These are phyloP conservation scores for Spiromastix sp. DNA, from an alignment of 2,329 filamentous ascomycete genomes.

Conservation along the genomic window DNA sequence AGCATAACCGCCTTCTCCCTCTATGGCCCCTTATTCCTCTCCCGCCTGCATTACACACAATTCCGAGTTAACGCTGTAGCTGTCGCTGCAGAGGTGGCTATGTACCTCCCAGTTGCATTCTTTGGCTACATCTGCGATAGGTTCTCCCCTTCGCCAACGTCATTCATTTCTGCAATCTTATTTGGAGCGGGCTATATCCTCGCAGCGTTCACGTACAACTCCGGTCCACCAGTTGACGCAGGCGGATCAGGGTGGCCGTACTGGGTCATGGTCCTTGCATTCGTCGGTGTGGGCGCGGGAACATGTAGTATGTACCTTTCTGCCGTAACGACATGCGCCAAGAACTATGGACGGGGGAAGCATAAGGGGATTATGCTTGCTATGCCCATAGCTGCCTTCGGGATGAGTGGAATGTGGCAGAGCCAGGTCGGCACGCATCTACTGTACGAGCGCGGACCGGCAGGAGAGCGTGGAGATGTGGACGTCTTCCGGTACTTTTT, in stretches of 20 bases:
- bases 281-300: slow-evolving; percentile 69
- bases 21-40: slow-evolving; percentile 84
- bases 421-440: slow-evolving; percentile 76
- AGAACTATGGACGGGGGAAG: slow-evolving; percentile 89
- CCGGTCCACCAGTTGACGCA: slow-evolving; percentile 43
- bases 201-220: slow-evolving; percentile 67
- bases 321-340: slow-evolving; percentile 89
- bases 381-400: slow-evolving; percentile 83
- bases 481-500: slow-evolving; percentile 80
- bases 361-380: slow-evolving; percentile 84
- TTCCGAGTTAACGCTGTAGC: slow-evolving; percentile 84
- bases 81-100: slow-evolving; percentile 73
- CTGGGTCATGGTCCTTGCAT: slow-evolving; percentile 73
- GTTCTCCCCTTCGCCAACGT: slow-evolving; percentile 66
- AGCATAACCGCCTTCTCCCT: slow-evolving; percentile 90
- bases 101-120: slow-evolving; percentile 85
- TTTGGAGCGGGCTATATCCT: slow-evolving; percentile 76
- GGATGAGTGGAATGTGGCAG: slow-evolving; percentile 90
- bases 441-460: slow-evolving; percentile 57
- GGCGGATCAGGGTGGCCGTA: slow-evolving; percentile 58
- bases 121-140: slow-evolving; percentile 91
- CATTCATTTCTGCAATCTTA: slow-evolving; percentile 58
- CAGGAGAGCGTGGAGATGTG: slow-evolving; percentile 52
- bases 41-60: slow-evolving; percentile 76
- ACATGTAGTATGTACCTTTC: slow-evolving; percentile 84